Conservation (phyloP, 805 yeast species). For the Jamesozyma spencerorum region DNA sequence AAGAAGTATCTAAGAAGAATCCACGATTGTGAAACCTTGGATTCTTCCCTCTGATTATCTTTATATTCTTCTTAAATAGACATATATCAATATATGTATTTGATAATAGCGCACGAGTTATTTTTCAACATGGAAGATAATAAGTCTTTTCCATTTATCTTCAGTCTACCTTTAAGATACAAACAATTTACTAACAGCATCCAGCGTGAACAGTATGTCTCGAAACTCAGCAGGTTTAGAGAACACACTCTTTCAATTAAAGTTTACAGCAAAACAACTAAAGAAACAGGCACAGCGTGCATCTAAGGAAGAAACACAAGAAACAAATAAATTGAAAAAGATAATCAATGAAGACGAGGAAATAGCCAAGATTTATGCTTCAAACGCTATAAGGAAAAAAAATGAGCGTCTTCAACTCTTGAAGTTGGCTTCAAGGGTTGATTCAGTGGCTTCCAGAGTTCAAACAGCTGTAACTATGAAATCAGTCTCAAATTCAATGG, state of each 20-base stretch:
- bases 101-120: too few relatives aligned
- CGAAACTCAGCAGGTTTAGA: conserved; percentile 28
- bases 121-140: too few relatives aligned
- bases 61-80: too few relatives aligned
- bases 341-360: conserved; percentile 45
- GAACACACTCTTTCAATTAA: conserved; percentile 30
- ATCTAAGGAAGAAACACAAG: conserved; percentile 79
- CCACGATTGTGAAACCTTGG: too few relatives aligned
- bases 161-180: too few relatives aligned
- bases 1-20: conserved; percentile 49
- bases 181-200: too few relatives aligned
- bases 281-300: conserved; percentile 85
- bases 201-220: conserved; percentile 22
- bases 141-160: too few relatives aligned
- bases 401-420: conserved; percentile 77
- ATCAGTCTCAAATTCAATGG: conserved; percentile 88
- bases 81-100: too few relatives aligned
- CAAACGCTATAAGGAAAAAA: conserved; percentile 86
- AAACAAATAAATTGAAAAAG: conserved; percentile 81
- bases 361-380: conserved; percentile 89
- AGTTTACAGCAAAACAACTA: conserved; percentile 89
- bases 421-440: conserved; percentile 79
- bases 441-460: conserved; percentile 90
- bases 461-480: conserved; percentile 98
- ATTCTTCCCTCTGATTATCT: too few relatives aligned